Conservation (phyloP, 192 early-diverging fungal genomes). For the Pilaira anomala region DNA sequence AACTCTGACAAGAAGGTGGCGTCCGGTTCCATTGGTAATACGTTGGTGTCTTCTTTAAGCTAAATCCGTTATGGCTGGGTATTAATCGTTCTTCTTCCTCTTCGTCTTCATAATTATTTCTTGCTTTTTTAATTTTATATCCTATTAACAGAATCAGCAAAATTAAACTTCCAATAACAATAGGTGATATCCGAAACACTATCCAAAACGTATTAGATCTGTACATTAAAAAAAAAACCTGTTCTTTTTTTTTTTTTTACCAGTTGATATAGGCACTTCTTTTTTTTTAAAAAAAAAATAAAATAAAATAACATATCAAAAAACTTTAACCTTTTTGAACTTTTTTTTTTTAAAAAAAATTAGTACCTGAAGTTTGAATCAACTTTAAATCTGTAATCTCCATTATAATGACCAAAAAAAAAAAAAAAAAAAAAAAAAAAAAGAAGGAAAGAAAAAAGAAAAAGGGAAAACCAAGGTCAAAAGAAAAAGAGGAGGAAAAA, state of each 20-base stretch:
- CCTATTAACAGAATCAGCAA: slow-evolving; percentile 2
- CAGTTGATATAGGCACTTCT: background rate
- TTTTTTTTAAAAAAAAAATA: no score
- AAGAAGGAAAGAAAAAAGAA: background rate
- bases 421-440: background rate
- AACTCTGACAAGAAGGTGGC: slow-evolving; percentile 10
- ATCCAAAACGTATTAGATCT: background rate
- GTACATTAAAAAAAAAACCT: background rate
- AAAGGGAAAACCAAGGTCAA: background rate
- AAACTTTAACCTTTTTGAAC: no score
- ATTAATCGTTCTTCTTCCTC: slow-evolving; percentile 23
- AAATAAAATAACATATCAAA: no score
- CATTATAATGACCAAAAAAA: no score
- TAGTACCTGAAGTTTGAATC: no score
- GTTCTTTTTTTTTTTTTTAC: background rate
- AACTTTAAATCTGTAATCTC: no score
- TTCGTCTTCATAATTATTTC: slow-evolving; percentile 5
- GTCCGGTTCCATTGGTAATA: slow-evolving; percentile 28
- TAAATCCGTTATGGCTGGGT: background rate
- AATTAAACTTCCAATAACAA: slow-evolving; percentile 3
- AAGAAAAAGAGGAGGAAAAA: background rate
- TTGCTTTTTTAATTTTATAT: background rate
- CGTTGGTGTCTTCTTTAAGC: slow-evolving; percentile 11
- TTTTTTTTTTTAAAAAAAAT: no score
- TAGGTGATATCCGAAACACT: background rate